Percentiles rank a stretch among this genome's conserved stretches.
phyloP scores from a whole-genome alignment of 768 basidiomycete genomes.

The Trametes sanguinea region DNA sequence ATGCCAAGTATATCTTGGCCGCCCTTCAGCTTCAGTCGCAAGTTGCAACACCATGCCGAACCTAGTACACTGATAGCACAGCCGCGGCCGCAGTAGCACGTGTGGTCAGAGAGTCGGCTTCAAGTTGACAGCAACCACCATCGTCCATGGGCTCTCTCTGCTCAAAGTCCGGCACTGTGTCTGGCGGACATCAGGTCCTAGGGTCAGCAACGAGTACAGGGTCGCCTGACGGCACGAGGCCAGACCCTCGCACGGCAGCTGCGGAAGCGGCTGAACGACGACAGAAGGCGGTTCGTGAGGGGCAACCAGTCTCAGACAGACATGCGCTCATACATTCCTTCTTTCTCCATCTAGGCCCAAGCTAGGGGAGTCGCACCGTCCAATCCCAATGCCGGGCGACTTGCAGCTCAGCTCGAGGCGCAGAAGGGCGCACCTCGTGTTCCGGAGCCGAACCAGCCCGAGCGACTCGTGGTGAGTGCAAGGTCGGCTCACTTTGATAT shows the following conservation, averaged over 20 bases:
- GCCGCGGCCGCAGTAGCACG: too few relatives aligned
- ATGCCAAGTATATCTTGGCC: too few relatives aligned
- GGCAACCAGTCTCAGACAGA: background rate
- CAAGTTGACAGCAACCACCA: slow-evolving; percentile 1
- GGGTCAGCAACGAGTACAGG: slow-evolving; percentile 9
- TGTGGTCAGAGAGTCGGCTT: too few relatives aligned
- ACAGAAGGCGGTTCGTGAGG: slow-evolving; percentile 13
- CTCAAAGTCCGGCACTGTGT: slow-evolving; percentile 35
- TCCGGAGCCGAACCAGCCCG: slow-evolving; percentile 43
- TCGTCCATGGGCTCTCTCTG: slow-evolving; percentile 38
- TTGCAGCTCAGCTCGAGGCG: slow-evolving; percentile 45
- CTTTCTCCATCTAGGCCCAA: slow-evolving; percentile 35
- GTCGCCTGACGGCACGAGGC: slow-evolving; percentile 18
- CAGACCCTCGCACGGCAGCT: slow-evolving; percentile 35
- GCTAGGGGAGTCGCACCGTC: slow-evolving; percentile 44
- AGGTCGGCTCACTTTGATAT: slow-evolving; percentile 21
- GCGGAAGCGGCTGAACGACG: slow-evolving; percentile 36
- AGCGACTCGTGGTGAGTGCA: slow-evolving; percentile 46
- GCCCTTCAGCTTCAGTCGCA: too few relatives aligned
- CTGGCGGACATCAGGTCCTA: slow-evolving; percentile 36
- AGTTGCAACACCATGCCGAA: too few relatives aligned
- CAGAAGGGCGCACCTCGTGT: slow-evolving; percentile 39
- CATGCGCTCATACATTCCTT: slow-evolving; percentile 5
- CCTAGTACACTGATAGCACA: too few relatives aligned
- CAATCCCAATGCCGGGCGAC: slow-evolving; percentile 48